phyloP scores from a whole-genome alignment of 2,329 filamentous ascomycete species.

The Fusarium sp. region DNA sequence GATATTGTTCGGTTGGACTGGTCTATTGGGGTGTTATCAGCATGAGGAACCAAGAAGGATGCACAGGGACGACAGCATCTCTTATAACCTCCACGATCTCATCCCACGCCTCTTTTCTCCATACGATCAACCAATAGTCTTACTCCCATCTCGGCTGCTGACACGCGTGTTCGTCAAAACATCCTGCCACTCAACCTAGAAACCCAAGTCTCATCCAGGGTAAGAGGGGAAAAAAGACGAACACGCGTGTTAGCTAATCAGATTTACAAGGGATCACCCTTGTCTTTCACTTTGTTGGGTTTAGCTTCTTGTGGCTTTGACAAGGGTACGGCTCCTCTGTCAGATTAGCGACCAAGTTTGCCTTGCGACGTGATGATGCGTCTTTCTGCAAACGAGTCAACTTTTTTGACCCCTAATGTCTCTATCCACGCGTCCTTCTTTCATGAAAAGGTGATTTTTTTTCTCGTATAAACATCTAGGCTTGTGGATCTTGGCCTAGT shows the following conservation, averaged over 20 bases:
- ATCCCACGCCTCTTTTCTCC: background rate
- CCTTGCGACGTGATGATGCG: background rate
- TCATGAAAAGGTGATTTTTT: no score
- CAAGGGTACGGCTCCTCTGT: background rate
- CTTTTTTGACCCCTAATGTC: background rate
- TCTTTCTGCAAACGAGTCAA: background rate
- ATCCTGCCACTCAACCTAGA: background rate
- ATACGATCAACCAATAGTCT: background rate
- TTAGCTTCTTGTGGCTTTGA: background rate
- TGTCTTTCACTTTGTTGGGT: rapidly evolving
- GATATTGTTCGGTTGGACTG: background rate
- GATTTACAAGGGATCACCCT: rapidly evolving
- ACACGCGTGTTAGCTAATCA: slow-evolving; percentile 35
- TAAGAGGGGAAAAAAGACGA: background rate
- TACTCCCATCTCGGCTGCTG: background rate
- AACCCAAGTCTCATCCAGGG: background rate
- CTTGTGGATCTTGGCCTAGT: background rate
- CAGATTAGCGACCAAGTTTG: background rate
- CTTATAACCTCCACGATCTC: background rate
- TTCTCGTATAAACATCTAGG: background rate
- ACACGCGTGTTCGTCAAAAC: slow-evolving; percentile 27
- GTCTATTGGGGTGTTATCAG: background rate
- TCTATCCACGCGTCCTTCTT: background rate
- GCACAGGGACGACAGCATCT: background rate
- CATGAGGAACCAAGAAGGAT: background rate